phyloP scores from a whole-genome alignment of 257 asterid species.

The Solanum ahanhuiri region DNA sequence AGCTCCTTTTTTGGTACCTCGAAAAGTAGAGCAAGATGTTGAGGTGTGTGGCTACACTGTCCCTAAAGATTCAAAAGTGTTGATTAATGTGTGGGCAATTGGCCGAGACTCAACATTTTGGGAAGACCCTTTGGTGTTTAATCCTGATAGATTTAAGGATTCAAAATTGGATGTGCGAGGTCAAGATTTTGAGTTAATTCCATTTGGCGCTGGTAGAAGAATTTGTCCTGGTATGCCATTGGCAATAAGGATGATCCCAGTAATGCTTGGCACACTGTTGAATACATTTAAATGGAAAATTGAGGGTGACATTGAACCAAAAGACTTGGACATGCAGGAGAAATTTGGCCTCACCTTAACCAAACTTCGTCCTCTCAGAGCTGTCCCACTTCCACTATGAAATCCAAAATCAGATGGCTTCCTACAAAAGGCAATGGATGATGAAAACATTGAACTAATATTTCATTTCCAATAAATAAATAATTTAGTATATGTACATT shows the following conservation, averaged over 20 bases:
- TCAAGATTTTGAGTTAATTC: constrained; percentile 4
- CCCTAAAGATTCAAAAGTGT: not conserved
- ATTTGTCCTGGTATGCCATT: constrained; percentile 1
- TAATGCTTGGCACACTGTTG: not conserved
- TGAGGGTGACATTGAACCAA: not conserved
- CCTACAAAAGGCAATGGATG: not conserved
- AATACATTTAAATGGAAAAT: constrained; percentile 4
- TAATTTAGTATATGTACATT: not conserved
- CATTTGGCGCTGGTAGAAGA: constrained; percentile 8
- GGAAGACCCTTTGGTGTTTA: not conserved
- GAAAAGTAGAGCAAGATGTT: not conserved
- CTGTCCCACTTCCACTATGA: not conserved
- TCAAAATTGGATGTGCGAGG: not conserved
- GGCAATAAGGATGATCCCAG: not conserved
- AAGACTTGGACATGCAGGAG: not conserved
- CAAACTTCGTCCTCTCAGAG: not conserved
- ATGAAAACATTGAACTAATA: not conserved
- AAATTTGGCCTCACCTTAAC: not conserved
- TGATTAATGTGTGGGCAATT: constrained; percentile 2
- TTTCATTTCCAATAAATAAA: not conserved
- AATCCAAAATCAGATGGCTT: not conserved
- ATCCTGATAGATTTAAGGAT: not conserved
- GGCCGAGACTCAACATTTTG: not conserved
- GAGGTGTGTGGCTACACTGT: constrained; percentile 2
- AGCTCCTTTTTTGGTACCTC: not conserved